phyloP scores from a whole-genome alignment of 1,284 basidiomycete species.

The Sanguinoderma infundibulare region DNA sequence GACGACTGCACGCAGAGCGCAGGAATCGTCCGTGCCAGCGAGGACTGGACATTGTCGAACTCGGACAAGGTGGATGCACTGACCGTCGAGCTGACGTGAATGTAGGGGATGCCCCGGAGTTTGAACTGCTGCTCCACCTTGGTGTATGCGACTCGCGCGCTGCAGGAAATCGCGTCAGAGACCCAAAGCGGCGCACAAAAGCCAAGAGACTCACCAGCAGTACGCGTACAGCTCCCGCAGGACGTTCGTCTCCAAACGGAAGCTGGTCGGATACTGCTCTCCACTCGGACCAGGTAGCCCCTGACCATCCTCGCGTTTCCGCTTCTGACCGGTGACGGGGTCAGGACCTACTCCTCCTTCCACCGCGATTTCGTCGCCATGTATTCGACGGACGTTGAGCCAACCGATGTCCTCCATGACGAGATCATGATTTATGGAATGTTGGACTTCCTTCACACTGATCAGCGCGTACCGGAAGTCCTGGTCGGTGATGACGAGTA shows the following conservation, averaged over 20 bases:
- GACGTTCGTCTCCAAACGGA: slow-evolving; percentile 69
- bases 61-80: slow-evolving; percentile 45
- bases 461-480: slow-evolving; percentile 80
- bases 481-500: slow-evolving; percentile 76
- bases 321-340: slow-evolving; percentile 36
- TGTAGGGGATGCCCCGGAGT: slow-evolving; percentile 78
- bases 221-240: slow-evolving; percentile 79
- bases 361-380: slow-evolving; percentile 43
- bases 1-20: slow-evolving; percentile 82
- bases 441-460: slow-evolving; percentile 56
- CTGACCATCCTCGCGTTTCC: slow-evolving; percentile 38
- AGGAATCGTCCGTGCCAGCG: slow-evolving; percentile 75
- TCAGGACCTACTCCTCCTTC: slow-evolving; percentile 12
- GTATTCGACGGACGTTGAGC: slow-evolving; percentile 70
- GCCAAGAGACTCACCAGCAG: slow-evolving; percentile 64
- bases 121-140: slow-evolving; percentile 91
- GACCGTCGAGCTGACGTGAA: slow-evolving; percentile 68
- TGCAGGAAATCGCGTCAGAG: slow-evolving; percentile 35
- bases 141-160: slow-evolving; percentile 89
- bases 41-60: slow-evolving; percentile 63
- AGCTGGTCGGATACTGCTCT: slow-evolving; percentile 45
- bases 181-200: neutral
- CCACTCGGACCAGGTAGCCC: slow-evolving; percentile 12
- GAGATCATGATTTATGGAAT: slow-evolving; percentile 55
- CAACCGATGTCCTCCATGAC: slow-evolving; percentile 78